Percentiles rank a stretch among this genome's conserved stretches.
These are phyloP conservation scores for Ogataea pini DNA, from an alignment of 805 yeast species.

Conservation along the genomic window DNA sequence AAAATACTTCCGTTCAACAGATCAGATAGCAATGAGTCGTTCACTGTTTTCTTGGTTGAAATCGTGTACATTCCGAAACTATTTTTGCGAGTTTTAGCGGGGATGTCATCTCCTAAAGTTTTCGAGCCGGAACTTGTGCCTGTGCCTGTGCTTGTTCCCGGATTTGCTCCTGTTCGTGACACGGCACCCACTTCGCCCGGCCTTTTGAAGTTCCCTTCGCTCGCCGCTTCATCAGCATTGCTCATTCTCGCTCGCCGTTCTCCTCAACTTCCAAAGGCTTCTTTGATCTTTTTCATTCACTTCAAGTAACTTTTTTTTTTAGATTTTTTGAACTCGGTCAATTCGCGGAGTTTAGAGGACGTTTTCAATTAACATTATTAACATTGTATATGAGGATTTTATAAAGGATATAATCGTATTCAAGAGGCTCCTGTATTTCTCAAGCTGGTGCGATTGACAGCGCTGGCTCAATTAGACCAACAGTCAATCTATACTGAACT, in stretches of 20 bases:
- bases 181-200: background rate
- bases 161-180: background rate
- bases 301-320: too few species aligned
- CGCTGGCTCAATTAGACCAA: too few species aligned
- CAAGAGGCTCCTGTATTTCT: too few species aligned
- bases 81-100: conserved; percentile 1
- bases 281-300: too few species aligned
- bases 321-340: too few species aligned
- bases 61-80: conserved; percentile 26
- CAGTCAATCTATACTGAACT: too few species aligned
- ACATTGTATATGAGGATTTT: too few species aligned
- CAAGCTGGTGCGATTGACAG: too few species aligned
- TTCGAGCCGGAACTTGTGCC: background rate
- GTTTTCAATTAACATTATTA: too few species aligned
- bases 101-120: background rate
- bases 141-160: background rate
- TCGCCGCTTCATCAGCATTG: background rate
- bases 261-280: background rate
- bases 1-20: conserved; percentile 12
- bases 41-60: conserved; percentile 20
- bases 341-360: too few species aligned
- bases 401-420: too few species aligned
- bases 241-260: conserved; percentile 1
- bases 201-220: background rate
- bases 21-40: conserved; percentile 27